phyloP scores from a whole-genome alignment of 73 alveolate genomes.

The Effrenium voratum region DNA sequence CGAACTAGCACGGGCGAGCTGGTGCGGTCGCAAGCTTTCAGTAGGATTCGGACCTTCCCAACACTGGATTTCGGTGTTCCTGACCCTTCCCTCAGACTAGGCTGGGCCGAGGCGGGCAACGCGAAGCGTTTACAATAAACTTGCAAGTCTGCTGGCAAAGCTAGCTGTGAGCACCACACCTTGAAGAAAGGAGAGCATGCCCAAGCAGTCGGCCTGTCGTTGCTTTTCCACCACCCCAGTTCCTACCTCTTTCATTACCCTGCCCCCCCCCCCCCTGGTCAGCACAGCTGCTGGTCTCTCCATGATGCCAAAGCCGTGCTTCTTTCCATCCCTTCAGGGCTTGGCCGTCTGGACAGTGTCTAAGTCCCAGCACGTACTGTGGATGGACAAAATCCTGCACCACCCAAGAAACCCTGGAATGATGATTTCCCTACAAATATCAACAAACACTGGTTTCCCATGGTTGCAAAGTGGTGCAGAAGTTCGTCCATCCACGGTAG shows the following conservation, averaged over 20 bases:
- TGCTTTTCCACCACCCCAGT: background rate
- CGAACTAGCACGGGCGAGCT: no score
- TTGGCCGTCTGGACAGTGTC: no score
- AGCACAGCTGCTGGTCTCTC: constrained; percentile 42
- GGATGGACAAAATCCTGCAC: background rate
- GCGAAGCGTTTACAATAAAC: background rate
- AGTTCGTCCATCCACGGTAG: no score
- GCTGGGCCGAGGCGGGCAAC: no score
- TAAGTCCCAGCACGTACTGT: no score
- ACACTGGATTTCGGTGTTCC: no score
- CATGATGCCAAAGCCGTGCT: constrained; percentile 50
- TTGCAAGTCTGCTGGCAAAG: background rate
- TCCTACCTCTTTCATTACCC: no score
- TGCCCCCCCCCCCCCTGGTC: no score
- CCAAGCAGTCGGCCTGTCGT: no score
- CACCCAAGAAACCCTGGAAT: background rate
- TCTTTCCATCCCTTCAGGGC: constrained; percentile 18
- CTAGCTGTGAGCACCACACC: background rate
- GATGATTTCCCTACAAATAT: background rate
- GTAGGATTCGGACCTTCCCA: no score
- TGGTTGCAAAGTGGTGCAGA: background rate
- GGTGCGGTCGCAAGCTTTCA: no score
- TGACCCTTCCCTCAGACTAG: no score
- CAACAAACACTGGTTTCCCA: background rate
- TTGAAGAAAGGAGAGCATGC: background rate